Percentiles rank a stretch among this genome's conserved stretches.
Conservation (phyloP, 768 basidiomycete genomes). For the Rhodotorula diobovata region DNA sequence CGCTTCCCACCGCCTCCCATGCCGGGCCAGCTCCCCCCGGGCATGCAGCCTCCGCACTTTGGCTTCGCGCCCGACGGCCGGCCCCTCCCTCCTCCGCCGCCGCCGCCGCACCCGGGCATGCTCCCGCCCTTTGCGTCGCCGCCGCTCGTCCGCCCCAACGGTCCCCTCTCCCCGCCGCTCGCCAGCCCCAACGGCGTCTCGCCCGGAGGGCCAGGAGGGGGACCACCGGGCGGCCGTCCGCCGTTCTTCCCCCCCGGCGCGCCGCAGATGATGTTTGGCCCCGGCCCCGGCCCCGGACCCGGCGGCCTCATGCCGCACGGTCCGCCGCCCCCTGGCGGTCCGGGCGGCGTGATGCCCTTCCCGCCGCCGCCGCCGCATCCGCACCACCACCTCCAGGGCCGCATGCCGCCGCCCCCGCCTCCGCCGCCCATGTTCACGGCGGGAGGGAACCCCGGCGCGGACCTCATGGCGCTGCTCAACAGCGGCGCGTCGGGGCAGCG, state of each 20-base stretch:
- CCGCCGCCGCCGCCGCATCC: slow-evolving; percentile 2
- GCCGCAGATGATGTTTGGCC: background rate
- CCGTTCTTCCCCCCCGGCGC: background rate
- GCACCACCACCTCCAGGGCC: background rate
- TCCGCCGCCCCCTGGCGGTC: background rate
- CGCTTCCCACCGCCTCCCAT: background rate
- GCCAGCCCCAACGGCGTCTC: slow-evolving; percentile 1
- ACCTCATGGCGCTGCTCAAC: slow-evolving; percentile 38
- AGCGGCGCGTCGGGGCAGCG: slow-evolving; percentile 19
- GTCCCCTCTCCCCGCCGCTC: background rate
- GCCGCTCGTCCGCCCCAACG: background rate
- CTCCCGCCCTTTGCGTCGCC: background rate
- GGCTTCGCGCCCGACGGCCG: slow-evolving; percentile 12
- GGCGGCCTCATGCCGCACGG: background rate
- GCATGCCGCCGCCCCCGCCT: background rate
- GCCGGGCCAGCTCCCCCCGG: background rate
- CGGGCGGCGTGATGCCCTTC: slow-evolving; percentile 2
- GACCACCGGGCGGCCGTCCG: background rate
- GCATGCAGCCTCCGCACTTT: slow-evolving; percentile 2
- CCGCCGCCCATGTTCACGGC: background rate
- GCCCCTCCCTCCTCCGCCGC: background rate
- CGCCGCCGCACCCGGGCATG: background rate
- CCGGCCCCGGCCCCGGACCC: too few relatives aligned
- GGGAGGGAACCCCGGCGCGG: slow-evolving; percentile 24
- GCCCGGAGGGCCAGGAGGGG: too few relatives aligned